Conservation (phyloP, 202 grass and related monocot species). For the Dendrocalamus latiflorus region DNA sequence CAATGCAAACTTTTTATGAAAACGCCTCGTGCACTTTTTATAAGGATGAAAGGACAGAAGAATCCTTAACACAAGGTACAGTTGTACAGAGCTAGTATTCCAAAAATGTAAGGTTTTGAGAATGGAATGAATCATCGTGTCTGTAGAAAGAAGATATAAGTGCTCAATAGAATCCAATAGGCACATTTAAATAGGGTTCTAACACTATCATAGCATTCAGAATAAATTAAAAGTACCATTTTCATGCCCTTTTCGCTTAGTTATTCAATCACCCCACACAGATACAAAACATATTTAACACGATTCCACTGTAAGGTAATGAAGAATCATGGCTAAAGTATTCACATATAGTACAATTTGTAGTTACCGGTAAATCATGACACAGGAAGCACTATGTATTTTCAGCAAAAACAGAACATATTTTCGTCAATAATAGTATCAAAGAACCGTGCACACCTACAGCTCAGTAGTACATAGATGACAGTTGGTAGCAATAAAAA, state of each 20-base stretch:
- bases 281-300: background rate
- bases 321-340: background rate
- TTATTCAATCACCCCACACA: background rate
- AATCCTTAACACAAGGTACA: background rate
- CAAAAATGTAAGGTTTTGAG: background rate
- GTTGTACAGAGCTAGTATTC: background rate
- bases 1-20: background rate
- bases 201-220: background rate
- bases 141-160: background rate
- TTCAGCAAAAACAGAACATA: background rate
- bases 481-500: background rate
- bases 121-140: background rate
- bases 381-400: background rate
- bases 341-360: background rate
- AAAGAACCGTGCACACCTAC: background rate
- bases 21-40: background rate
- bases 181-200: background rate
- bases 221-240: background rate
- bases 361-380: background rate
- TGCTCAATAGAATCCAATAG: background rate
- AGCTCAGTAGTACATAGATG: background rate
- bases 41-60: background rate
- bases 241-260: background rate
- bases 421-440: background rate
- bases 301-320: background rate